A percentile compares a stretch with the other conserved stretches of the same genome.
phyloP scores from a whole-genome alignment of 192 early-diverging fungal species.

The Coemansia sp. region DNA sequence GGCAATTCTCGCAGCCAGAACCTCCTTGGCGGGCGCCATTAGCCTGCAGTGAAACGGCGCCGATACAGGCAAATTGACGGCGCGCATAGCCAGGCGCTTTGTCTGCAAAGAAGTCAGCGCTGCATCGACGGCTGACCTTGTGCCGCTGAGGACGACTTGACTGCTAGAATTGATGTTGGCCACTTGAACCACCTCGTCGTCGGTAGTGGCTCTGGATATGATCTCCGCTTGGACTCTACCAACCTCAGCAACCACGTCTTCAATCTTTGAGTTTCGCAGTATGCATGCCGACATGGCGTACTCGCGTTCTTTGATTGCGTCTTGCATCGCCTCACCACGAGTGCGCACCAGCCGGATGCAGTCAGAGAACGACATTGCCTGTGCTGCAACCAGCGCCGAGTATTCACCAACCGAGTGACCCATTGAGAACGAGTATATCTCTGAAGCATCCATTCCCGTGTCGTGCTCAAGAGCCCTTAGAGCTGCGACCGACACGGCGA shows the following conservation, averaged over 20 bases:
- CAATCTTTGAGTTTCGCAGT: conserved; percentile 70
- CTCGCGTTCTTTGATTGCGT: conserved; percentile 66
- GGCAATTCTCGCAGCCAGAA: conserved; percentile 73
- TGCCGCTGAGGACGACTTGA: conserved; percentile 93
- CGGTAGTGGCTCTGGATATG: neutral
- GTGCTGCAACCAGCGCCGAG: conserved; percentile 71
- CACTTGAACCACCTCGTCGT: conserved; percentile 74
- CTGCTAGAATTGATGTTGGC: conserved; percentile 84
- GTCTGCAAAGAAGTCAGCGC: conserved; percentile 82
- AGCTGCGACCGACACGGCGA: conserved; percentile 87
- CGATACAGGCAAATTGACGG: conserved; percentile 89
- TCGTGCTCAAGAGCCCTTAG: conserved; percentile 82
- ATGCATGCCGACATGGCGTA: conserved; percentile 93
- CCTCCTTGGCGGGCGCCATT: conserved; percentile 84
- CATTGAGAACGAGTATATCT: conserved; percentile 76
- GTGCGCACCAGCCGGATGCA: conserved; percentile 84
- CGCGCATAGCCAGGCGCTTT: conserved; percentile 80
- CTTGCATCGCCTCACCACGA: conserved; percentile 89
- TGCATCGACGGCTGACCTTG: conserved; percentile 79
- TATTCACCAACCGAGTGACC: conserved; percentile 98
- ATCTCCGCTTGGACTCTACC: conserved; percentile 42
- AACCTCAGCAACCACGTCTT: conserved; percentile 63
- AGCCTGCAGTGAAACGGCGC: conserved; percentile 95
- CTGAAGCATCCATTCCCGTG: conserved; percentile 73
- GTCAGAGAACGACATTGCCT: conserved; percentile 69